These are phyloP conservation scores for Knufia fluminis DNA, from an alignment of 2,329 filamentous ascomycete species.

Conservation along the genomic window DNA sequence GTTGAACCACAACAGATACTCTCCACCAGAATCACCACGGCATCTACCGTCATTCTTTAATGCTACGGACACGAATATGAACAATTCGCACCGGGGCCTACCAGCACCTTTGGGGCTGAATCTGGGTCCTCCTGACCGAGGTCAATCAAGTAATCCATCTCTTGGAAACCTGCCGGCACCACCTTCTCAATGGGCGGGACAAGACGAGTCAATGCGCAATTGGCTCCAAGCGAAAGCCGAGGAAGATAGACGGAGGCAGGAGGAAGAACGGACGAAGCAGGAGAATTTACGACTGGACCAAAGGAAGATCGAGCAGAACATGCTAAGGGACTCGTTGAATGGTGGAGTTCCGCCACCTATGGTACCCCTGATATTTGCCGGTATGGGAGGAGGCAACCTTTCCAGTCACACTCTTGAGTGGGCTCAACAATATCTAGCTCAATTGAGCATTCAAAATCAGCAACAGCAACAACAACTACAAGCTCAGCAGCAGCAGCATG, in stretches of 20 bases:
- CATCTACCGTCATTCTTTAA: constrained; percentile 25
- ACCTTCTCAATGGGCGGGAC: constrained; percentile 52
- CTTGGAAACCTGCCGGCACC: constrained; percentile 52
- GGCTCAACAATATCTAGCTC: constrained; percentile 56
- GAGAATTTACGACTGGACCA: constrained; percentile 62
- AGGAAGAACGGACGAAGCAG: constrained; percentile 58
- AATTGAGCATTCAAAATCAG: constrained; percentile 32
- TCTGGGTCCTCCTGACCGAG: constrained; percentile 21
- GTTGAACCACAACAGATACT: constrained; percentile 32
- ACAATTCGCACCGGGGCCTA: constrained; percentile 59
- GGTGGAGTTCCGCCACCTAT: constrained; percentile 65
- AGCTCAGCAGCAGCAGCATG: constrained; percentile 46
- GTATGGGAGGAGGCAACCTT: constrained; percentile 56
- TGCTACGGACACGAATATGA: constrained; percentile 49
- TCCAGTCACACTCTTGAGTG: constrained; percentile 56
- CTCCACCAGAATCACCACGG: constrained; percentile 29
- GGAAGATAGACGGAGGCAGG: constrained; percentile 63
- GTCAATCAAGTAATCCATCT: constrained; percentile 22
- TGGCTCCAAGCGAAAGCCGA: constrained; percentile 65
- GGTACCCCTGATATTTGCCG: constrained; percentile 65
- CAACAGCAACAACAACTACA: constrained; percentile 43
- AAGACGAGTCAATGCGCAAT: constrained; percentile 61
- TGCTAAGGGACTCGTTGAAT: constrained; percentile 58
- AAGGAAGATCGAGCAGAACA: constrained; percentile 62
- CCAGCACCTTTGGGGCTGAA: constrained; percentile 55